phyloP scores from a whole-genome alignment of 768 basidiomycete genomes.

The Lentinula boryana region DNA sequence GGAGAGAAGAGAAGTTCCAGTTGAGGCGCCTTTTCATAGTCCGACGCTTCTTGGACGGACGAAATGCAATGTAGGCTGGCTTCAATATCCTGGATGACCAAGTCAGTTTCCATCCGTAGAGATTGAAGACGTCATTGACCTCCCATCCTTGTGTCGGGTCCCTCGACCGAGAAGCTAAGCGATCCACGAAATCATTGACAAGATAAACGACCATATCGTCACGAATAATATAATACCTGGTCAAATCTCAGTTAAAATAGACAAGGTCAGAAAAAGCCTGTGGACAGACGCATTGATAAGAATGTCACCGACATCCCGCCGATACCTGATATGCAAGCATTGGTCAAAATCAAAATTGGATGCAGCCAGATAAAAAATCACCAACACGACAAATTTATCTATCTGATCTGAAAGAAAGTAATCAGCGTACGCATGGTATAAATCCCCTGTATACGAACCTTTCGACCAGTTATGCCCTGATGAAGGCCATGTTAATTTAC shows the following conservation, averaged over 20 bases:
- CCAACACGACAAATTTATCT: conserved; percentile 72
- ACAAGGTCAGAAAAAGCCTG: conserved; percentile 4
- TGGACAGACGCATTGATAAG: conserved; percentile 75
- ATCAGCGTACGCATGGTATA: background rate
- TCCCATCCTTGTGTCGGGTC: conserved; percentile 56
- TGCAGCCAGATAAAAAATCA: conserved; percentile 19
- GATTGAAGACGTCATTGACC: conserved; percentile 31
- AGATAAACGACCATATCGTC: conserved; percentile 76
- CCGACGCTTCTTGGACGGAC: conserved; percentile 83
- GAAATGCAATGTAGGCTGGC: conserved; percentile 82
- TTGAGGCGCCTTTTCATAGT: conserved; percentile 43
- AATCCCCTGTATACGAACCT: conserved; percentile 38
- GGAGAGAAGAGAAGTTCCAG: conserved; percentile 66
- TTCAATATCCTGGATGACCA: conserved; percentile 63
- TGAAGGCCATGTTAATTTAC: conserved; percentile 73
- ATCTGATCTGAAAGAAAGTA: conserved; percentile 50
- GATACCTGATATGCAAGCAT: conserved; percentile 44
- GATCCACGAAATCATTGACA: conserved; percentile 53
- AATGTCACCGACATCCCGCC: conserved; percentile 82
- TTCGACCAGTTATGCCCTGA: conserved; percentile 52
- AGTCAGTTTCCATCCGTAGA: background rate
- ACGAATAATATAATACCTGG: conserved; percentile 82
- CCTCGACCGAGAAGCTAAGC: conserved; percentile 38
- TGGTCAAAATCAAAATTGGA: background rate
- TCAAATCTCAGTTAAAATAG: background rate